phyloP scores from a whole-genome alignment of 2,329 filamentous ascomycete genomes.

The Colletotrichum higginsianum region DNA sequence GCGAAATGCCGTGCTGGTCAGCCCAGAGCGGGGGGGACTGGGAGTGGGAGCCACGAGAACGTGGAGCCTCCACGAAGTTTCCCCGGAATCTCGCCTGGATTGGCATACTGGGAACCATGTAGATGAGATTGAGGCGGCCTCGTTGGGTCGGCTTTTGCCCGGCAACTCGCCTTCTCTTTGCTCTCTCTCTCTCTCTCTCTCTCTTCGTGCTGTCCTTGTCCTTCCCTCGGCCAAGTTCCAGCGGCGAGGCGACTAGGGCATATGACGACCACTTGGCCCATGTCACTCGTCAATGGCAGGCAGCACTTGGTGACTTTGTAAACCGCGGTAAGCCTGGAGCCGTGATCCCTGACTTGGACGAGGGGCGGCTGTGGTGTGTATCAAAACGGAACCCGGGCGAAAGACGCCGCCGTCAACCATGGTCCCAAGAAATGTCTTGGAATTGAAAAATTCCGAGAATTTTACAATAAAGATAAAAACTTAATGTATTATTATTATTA shows the following conservation, averaged over 20 bases:
- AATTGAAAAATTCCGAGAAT: background rate
- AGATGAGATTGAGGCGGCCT: background rate
- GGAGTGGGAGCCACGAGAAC: conserved; percentile 1
- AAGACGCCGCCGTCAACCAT: too few species aligned
- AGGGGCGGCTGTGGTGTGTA: conserved; percentile 1
- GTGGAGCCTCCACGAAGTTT: conserved; percentile 38
- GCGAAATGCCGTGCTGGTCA: conserved; percentile 20
- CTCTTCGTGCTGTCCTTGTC: background rate
- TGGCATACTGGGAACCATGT: background rate
- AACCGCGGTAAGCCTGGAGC: conserved; percentile 1
- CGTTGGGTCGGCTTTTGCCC: conserved; percentile 28
- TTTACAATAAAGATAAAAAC: too few species aligned
- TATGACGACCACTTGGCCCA: conserved; percentile 20
- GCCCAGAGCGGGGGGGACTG: background rate
- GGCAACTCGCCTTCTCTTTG: background rate
- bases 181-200: background rate
- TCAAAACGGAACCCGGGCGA: conserved; percentile 9
- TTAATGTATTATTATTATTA: background rate
- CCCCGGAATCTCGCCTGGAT: conserved; percentile 36
- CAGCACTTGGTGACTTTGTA: background rate
- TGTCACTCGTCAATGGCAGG: background rate
- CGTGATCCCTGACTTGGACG: conserved; percentile 32
- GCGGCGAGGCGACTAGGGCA: conserved; percentile 13
- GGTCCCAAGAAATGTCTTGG: background rate
- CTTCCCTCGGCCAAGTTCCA: conserved; percentile 31